phyloP scores from a whole-genome alignment of 352 stramenopile genomes.

The Globisporangium irregulare region DNA sequence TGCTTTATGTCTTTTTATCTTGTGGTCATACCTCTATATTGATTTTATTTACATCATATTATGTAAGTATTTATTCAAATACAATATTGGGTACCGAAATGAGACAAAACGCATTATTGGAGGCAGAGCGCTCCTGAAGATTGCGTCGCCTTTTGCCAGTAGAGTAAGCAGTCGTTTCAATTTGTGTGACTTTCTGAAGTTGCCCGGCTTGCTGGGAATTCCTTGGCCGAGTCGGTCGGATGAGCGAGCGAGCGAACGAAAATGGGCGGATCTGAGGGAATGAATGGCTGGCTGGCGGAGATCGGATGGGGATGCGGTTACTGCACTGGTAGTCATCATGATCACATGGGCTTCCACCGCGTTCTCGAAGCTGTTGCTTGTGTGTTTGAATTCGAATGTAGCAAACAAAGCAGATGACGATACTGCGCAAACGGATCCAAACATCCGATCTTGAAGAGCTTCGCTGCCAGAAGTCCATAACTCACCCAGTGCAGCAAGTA shows the following conservation, averaged over 20 bases:
- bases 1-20: background rate
- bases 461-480: background rate
- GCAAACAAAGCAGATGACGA: background rate
- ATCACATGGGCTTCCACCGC: background rate
- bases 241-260: background rate
- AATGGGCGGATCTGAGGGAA: background rate
- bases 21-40: background rate
- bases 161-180: background rate
- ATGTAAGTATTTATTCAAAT: background rate
- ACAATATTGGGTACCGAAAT: background rate
- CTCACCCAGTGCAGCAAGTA: background rate
- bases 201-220: background rate
- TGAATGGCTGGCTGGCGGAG: background rate
- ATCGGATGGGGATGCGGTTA: background rate
- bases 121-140: background rate
- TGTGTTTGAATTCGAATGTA: background rate
- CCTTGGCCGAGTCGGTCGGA: background rate
- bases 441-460: background rate
- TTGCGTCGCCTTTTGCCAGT: background rate
- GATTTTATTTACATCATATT: background rate
- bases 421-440: background rate
- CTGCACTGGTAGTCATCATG: background rate
- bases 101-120: background rate
- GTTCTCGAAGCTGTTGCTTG: constrained; percentile 2
- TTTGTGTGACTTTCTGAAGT: background rate